A percentile compares a stretch with the other conserved stretches of the same genome.
Conservation (phyloP, 257 asterid genomes). For the Solanum medicagineum region DNA sequence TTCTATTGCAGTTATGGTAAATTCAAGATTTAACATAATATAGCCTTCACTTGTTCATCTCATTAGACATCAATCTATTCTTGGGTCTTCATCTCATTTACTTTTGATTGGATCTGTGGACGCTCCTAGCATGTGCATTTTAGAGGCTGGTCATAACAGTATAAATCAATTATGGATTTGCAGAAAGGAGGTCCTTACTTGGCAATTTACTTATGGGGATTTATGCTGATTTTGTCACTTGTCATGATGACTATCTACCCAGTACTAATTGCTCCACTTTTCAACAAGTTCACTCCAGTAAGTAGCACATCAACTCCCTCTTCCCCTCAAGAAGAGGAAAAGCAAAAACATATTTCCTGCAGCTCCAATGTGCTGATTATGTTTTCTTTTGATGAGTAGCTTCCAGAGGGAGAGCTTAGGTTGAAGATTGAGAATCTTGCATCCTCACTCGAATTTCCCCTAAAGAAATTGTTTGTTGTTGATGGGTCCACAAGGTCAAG, state of each 20-base stretch:
- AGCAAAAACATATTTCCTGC: background rate
- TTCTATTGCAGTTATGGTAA: background rate
- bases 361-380: background rate
- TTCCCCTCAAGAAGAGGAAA: background rate
- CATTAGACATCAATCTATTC: background rate
- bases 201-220: slow-evolving; percentile 92
- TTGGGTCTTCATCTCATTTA: background rate
- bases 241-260: slow-evolving; percentile 97
- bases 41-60: background rate
- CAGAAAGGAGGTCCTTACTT: slow-evolving; percentile 99
- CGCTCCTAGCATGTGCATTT: background rate
- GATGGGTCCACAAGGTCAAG: slow-evolving; percentile 99
- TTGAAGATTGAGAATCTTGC: slow-evolving; percentile 80
- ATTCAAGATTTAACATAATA: background rate
- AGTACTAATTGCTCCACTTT: slow-evolving; percentile 87
- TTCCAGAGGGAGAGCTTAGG: slow-evolving; percentile 86
- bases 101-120: background rate
- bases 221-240: slow-evolving; percentile 73
- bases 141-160: background rate
- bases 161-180: slow-evolving; percentile 15
- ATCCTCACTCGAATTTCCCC: slow-evolving; percentile 78
- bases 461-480: slow-evolving; percentile 85
- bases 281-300: slow-evolving; percentile 97
- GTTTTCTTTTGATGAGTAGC: slow-evolving; percentile 30
- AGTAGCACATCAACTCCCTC: slow-evolving; percentile 5